Conservation (phyloP, 108 stramenopile genomes). For the Epipyxis sp. region DNA sequence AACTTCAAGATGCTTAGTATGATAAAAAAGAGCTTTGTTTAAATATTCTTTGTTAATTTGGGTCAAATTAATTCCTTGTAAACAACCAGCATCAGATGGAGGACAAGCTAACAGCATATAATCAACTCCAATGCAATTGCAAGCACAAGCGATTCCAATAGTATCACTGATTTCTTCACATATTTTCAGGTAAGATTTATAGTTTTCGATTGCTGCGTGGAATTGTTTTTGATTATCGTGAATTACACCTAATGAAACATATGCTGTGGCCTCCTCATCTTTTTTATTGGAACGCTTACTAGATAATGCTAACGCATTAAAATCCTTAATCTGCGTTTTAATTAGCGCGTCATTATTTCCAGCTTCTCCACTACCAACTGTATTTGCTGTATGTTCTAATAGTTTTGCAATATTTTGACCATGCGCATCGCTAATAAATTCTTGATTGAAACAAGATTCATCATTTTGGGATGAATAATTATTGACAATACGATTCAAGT, state of each 20-base stretch:
- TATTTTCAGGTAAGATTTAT: constrained; percentile 50
- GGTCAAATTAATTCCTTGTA: background rate
- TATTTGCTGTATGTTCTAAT: background rate
- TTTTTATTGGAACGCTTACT: constrained; percentile 47
- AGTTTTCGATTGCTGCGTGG: constrained; percentile 41
- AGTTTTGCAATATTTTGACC: background rate
- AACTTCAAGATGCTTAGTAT: constrained; percentile 40
- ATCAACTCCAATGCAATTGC: constrained; percentile 60
- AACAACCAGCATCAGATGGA: background rate
- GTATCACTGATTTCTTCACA: constrained; percentile 37
- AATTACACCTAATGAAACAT: constrained; percentile 47
- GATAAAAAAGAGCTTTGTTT: constrained; percentile 39
- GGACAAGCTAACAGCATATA: constrained; percentile 48
- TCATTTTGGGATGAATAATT: background rate
- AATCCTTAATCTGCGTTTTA: constrained; percentile 35
- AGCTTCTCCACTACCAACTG: background rate
- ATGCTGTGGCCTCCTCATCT: constrained; percentile 47
- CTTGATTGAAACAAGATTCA: background rate
- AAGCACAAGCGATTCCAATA: constrained; percentile 45
- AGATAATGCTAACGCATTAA: constrained; percentile 46
- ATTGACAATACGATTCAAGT: too few relatives aligned
- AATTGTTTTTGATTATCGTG: constrained; percentile 53
- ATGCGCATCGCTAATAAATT: background rate
- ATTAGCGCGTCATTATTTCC: background rate
- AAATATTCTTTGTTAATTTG: background rate